Percentiles rank a stretch among this genome's conserved stretches.
phyloP scores from a whole-genome alignment of 2,329 filamentous ascomycete species.

The Thielaviopsis cerberus region DNA sequence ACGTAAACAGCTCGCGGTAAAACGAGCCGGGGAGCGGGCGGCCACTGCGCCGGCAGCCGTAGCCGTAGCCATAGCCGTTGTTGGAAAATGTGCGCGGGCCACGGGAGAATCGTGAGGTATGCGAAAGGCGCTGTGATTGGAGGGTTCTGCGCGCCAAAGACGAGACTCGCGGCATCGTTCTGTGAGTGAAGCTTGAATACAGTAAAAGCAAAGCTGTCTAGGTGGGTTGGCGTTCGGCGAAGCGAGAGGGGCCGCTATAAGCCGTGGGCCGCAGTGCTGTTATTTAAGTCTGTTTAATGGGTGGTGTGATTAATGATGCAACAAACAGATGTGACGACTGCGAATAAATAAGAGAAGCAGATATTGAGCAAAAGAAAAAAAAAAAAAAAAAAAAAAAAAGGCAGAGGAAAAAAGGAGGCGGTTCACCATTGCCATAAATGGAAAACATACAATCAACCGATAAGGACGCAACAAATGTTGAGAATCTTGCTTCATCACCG shows the following conservation, averaged over 20 bases:
- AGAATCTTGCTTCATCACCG: neutral
- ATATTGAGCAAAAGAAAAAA: neutral
- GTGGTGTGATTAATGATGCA: too few species aligned
- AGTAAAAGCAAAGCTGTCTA: neutral
- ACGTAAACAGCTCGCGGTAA: conserved; percentile 9
- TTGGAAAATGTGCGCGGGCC: neutral
- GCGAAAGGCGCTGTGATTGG: neutral
- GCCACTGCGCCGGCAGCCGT: neutral
- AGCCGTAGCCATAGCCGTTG: neutral
- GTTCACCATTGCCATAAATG: too few species aligned
- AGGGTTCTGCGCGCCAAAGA: neutral
- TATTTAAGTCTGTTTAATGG: neutral
- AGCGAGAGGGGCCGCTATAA: neutral
- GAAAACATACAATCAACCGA: too few species aligned
- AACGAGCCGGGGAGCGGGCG: conserved; percentile 5
- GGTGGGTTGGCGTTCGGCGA: neutral
- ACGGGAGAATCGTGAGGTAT: neutral
- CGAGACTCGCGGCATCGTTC: neutral
- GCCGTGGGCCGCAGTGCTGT: neutral
- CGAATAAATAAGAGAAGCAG: neutral
- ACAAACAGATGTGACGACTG: too few species aligned
- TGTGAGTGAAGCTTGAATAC: neutral
- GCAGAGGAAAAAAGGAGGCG: neutral
- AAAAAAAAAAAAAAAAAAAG: neutral
- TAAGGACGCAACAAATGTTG: neutral